Evolutionary conservation across 768 basidiomycete genomes (phyloP), one percentile per base, ranked within the genome.

Genomic region (Goffeauzyma gilvescens): DNA sequence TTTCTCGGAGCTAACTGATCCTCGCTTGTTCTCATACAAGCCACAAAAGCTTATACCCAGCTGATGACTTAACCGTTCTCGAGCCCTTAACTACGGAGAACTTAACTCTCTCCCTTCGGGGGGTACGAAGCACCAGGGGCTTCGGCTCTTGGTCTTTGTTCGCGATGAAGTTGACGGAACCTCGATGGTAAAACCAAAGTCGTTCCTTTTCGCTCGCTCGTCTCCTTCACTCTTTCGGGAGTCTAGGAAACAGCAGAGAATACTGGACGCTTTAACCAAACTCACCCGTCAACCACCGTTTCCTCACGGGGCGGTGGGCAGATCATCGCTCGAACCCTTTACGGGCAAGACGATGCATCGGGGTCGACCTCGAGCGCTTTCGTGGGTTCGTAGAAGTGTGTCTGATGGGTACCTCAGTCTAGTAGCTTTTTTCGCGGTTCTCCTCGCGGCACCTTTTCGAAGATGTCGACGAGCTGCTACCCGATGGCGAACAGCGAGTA

Each of bases 1-100:
- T 49, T 49, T 49, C 42, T 43, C 42, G 47, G 35, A 49, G 47
- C 47, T 49, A 49, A 44, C 47, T 49, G 47, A 49, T 49, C 42
- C 45, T 49, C 42, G 47, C 47, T 49, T 44, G 47, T 49, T 44
- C n/a, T n/a, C 38, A 49, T 40, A 37, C 47, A 44, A 49, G 47
- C 47, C 47, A 49, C 41, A 45, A 33, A 38, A 49, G 47, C 47
- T 49, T 49, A 23, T 42, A 44, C 42, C 47, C 42, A 49, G 47
- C 37, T 43, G 47, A 49, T 49, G 47, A 49, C 47, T 23, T 34
- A 49, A 49, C 44, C 47, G 42, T 43, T 44, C 47, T 30, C 7
- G 6, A 10, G 24, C 37, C 37, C 37, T 38, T n/a, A n/a, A n/a
- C n/a, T n/a, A n/a, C n/a, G n/a, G n/a, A n/a, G n/a, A n/a, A n/a